Evolutionary conservation across 1,284 basidiomycete genomes (phyloP).

Genomic region (Malassezia globosa): DNA sequence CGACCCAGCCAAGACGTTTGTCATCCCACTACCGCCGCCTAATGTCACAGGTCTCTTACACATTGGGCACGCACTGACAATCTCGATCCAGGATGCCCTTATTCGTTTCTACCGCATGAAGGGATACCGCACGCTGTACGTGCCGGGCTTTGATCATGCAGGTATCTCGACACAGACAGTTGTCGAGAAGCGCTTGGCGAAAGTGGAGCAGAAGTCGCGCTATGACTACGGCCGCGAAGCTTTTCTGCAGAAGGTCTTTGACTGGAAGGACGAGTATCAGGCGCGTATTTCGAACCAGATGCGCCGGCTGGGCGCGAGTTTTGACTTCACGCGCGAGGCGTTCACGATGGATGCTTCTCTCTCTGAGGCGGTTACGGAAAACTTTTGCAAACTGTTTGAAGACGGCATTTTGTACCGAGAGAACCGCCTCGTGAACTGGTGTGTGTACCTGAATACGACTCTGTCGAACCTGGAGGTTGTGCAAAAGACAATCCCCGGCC

Average conservation of each 20-base stretch:
- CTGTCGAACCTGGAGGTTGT: conserved; percentile 96
- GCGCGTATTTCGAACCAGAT: conserved; percentile 79
- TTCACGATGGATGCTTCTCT: conserved; percentile 78
- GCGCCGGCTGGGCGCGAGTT: conserved; percentile 77
- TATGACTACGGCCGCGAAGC: conserved; percentile 88
- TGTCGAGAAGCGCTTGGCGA: conserved; percentile 84
- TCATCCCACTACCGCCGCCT: conserved; percentile 87
- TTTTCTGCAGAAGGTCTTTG: conserved; percentile 83
- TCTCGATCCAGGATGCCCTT: conserved; percentile 75
- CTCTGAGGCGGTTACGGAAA: conserved; percentile 72
- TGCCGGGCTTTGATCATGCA: conserved; percentile 95
- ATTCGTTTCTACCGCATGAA: conserved; percentile 57
- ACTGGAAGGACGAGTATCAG: conserved; percentile 97
- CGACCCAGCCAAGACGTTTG: conserved; percentile 55
- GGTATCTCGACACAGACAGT: conserved; percentile 98
- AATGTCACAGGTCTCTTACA: conserved; percentile 95
- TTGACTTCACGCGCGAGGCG: conserved; percentile 83
- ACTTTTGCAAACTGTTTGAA: conserved; percentile 81
- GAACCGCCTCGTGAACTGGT: conserved; percentile 97
- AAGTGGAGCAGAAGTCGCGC: conserved; percentile 68
- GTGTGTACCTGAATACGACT: conserved; percentile 87
- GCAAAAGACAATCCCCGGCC: conserved; percentile 78
- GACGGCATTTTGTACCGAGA: conserved; percentile 90
- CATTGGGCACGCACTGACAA: conserved; percentile 88
- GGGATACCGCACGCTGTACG: conserved; percentile 78